Conservation (phyloP, 2,329 filamentous ascomycete genomes). For the Aureobasidium lini region DNA sequence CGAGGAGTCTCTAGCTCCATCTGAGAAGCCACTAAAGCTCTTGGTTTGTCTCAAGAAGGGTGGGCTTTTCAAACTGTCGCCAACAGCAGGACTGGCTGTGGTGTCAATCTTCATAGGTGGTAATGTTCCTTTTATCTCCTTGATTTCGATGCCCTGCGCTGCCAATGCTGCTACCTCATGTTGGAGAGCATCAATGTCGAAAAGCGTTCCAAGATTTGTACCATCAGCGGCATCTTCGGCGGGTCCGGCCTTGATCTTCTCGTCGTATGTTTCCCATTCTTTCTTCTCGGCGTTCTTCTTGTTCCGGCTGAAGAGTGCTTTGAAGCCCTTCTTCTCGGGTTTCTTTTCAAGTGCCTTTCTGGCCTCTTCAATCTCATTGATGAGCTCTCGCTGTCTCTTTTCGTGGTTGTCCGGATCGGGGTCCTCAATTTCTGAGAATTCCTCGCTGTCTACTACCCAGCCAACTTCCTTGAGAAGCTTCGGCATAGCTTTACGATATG, state of each 20-base stretch:
- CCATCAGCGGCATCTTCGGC: conserved; percentile 37
- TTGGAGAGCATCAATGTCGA: conserved; percentile 91
- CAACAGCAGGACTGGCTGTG: neutral
- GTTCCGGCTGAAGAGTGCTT: conserved; percentile 70
- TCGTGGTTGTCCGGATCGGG: conserved; percentile 91
- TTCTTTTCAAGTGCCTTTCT: conserved; percentile 78
- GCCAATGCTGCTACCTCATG: conserved; percentile 63
- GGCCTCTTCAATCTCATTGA: conserved; percentile 94
- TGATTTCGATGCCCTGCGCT: conserved; percentile 65
- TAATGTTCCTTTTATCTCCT: conserved; percentile 81
- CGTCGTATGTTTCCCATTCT: conserved; percentile 91
- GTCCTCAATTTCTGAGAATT: conserved; percentile 95
- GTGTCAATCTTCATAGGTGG: conserved; percentile 75
- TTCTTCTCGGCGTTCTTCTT: conserved; percentile 72
- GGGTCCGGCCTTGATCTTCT: conserved; percentile 43
- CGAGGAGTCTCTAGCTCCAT: conserved; percentile 4
- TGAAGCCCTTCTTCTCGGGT: conserved; percentile 59
- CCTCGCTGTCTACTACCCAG: conserved; percentile 85
- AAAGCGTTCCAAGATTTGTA: conserved; percentile 59
- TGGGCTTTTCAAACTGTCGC: neutral
- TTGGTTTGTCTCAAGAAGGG: conserved; percentile 37
- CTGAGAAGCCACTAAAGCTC: conserved; percentile 30
- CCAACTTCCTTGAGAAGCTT: conserved; percentile 77
- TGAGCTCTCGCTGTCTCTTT: conserved; percentile 81
- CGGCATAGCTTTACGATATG: conserved; percentile 90